These are phyloP conservation scores for Hyphochytrium catenoides DNA, from an alignment of 352 stramenopile genomes.

Conservation along the genomic window DNA sequence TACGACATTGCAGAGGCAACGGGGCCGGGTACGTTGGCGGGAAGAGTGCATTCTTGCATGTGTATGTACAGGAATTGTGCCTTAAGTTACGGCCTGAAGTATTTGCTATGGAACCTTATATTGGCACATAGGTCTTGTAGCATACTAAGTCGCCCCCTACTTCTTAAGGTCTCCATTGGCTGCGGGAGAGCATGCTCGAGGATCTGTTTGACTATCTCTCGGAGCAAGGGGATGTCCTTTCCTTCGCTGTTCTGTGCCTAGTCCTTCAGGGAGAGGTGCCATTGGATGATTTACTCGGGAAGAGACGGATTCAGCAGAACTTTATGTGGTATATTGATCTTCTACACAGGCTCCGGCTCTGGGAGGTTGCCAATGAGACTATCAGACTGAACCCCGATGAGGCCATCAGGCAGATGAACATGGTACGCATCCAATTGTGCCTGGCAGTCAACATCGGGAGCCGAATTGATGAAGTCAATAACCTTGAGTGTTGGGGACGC, in stretches of 20 bases:
- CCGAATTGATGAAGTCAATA: not conserved
- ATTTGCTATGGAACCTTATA: too few relatives aligned
- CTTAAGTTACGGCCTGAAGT: too few relatives aligned
- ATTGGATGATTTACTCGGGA: slow-evolving; percentile 53
- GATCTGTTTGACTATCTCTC: slow-evolving; percentile 63
- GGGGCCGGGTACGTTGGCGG: too few relatives aligned
- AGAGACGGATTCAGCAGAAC: slow-evolving; percentile 60
- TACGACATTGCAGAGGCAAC: too few relatives aligned
- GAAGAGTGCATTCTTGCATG: too few relatives aligned
- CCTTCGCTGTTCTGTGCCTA: slow-evolving; percentile 39
- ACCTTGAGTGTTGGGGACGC: too few relatives aligned
- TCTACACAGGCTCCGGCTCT: slow-evolving; percentile 59
- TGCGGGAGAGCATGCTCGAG: slow-evolving; percentile 46
- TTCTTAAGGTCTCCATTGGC: slow-evolving; percentile 32
- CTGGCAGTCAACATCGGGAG: too few relatives aligned
- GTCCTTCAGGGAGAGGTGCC: slow-evolving; percentile 36
- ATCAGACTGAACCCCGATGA: slow-evolving; percentile 47
- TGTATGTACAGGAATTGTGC: too few relatives aligned
- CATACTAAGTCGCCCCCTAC: too few relatives aligned
- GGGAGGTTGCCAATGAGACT: slow-evolving; percentile 55
- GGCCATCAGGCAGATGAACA: slow-evolving; percentile 70
- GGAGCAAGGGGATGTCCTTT: slow-evolving; percentile 56
- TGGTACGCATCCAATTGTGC: slow-evolving; percentile 19
- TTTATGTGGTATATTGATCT: slow-evolving; percentile 70
- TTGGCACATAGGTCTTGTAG: too few relatives aligned